Evolutionary conservation across 2,329 filamentous ascomycete genomes (phyloP).

Genomic region (Arthrinium puccinioides): DNA sequence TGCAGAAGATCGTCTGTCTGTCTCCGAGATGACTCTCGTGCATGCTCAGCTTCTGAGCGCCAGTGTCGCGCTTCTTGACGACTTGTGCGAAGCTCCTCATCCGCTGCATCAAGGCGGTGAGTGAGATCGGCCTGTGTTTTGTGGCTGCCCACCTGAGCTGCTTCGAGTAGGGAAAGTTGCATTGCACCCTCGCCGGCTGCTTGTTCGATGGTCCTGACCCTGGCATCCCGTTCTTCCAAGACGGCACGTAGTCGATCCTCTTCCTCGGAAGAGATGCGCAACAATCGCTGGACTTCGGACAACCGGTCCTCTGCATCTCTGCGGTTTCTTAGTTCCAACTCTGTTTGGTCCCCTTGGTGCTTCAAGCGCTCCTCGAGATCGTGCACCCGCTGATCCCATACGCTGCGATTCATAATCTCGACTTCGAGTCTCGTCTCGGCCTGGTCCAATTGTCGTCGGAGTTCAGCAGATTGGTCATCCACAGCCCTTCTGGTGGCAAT

Average conservation of each 20-base stretch:
- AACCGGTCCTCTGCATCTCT: constrained; percentile 65
- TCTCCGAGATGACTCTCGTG: constrained; percentile 42
- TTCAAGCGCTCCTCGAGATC: constrained; percentile 65
- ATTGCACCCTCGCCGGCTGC: constrained; percentile 46
- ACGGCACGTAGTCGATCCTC: constrained; percentile 60
- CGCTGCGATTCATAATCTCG: constrained; percentile 53
- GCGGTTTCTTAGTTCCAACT: constrained; percentile 56
- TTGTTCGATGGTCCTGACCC: constrained; percentile 54
- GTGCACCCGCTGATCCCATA: constrained; percentile 52
- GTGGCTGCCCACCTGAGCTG: constrained; percentile 52
- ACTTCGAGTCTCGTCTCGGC: constrained; percentile 53
- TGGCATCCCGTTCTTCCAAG: constrained; percentile 62
- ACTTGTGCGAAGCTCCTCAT: constrained; percentile 47
- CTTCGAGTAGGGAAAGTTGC: constrained; percentile 60
- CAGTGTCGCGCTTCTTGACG: constrained; percentile 53
- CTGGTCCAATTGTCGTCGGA: constrained; percentile 46
- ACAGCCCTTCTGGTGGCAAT: constrained; percentile 39
- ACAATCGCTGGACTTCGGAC: constrained; percentile 62
- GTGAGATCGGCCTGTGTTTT: constrained; percentile 48
- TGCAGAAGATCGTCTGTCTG: constrained; percentile 41
- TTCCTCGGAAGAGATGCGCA: constrained; percentile 65
- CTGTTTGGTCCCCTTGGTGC: constrained; percentile 54
- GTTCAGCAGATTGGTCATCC: constrained; percentile 46
- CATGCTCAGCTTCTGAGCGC: constrained; percentile 54
- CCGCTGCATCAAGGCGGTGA: constrained; percentile 45